Conservation (phyloP, 352 stramenopile species). For the Elongisporangium prolatum region DNA sequence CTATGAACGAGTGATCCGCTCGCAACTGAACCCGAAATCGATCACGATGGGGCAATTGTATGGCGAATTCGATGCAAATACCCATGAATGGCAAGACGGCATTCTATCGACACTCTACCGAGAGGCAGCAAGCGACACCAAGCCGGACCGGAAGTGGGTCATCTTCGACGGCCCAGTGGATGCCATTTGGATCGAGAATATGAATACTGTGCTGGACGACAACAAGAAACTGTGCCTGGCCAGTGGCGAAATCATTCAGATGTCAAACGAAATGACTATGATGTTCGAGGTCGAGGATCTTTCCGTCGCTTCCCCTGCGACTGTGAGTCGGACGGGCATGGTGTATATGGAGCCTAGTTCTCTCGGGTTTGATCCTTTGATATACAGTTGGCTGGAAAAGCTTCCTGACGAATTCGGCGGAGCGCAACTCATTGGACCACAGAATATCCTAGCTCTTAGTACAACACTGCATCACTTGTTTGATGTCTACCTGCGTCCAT, state of each 20-base stretch:
- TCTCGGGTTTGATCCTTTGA: constrained; percentile 81
- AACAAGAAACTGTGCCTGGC: constrained; percentile 96
- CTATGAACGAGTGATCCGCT: constrained; percentile 88
- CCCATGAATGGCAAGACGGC: constrained; percentile 94
- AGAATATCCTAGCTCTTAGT: constrained; percentile 44
- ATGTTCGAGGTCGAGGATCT: constrained; percentile 98
- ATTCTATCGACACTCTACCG: constrained; percentile 95
- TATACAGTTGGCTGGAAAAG: constrained; percentile 88
- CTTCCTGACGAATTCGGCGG: constrained; percentile 43
- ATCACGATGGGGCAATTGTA: constrained; percentile 96
- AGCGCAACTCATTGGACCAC: constrained; percentile 22
- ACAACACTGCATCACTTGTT: constrained; percentile 72
- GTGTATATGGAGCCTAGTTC: constrained; percentile 96
- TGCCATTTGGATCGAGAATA: constrained; percentile 96
- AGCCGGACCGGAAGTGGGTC: constrained; percentile 92
- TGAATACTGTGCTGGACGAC: constrained; percentile 95
- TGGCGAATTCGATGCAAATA: constrained; percentile 93
- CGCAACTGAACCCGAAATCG: constrained; percentile 93
- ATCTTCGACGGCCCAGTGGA: constrained; percentile 94
- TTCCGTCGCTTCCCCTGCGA: constrained; percentile 91
- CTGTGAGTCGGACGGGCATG: constrained; percentile 93
- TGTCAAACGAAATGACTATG: constrained; percentile 96
- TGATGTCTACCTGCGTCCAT: constrained; percentile 80
- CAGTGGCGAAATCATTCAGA: constrained; percentile 93
- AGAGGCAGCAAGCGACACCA: constrained; percentile 79